Conservation (phyloP, 345 rosid genomes). For the Ceriops decandra region DNA sequence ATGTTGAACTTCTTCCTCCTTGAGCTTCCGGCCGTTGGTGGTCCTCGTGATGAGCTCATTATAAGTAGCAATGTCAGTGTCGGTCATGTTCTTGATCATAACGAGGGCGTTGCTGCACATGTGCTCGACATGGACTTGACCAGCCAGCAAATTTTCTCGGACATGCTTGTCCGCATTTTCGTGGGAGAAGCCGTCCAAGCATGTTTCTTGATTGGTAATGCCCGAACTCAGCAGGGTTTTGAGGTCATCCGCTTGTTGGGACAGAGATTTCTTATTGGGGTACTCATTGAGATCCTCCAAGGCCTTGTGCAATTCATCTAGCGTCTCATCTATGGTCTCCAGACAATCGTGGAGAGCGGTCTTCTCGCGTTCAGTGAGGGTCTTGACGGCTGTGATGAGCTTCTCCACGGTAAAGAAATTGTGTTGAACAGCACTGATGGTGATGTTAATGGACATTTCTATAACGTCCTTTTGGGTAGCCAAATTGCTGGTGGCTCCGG, state of each 20-base stretch:
- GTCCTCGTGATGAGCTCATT: slow-evolving; percentile 20
- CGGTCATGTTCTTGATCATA: slow-evolving; percentile 67
- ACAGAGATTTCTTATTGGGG: slow-evolving; percentile 58
- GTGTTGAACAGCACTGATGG: slow-evolving; percentile 21
- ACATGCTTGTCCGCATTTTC: slow-evolving; percentile 47
- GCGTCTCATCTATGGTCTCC: slow-evolving; percentile 79
- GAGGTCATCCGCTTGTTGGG: slow-evolving; percentile 71
- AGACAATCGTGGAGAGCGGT: slow-evolving; percentile 82
- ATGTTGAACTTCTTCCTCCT: slow-evolving; percentile 17
- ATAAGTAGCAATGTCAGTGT: slow-evolving; percentile 42
- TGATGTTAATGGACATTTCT: slow-evolving; percentile 30
- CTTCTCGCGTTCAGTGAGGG: slow-evolving; percentile 52
- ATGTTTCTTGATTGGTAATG: slow-evolving; percentile 83
- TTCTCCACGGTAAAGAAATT: slow-evolving; percentile 30
- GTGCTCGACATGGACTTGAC: slow-evolving; percentile 44
- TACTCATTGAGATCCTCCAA: slow-evolving; percentile 53
- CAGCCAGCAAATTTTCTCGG: slow-evolving; percentile 33
- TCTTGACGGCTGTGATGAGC: slow-evolving; percentile 11
- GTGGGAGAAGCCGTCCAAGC: slow-evolving; percentile 82
- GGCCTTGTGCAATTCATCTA: slow-evolving; percentile 66
- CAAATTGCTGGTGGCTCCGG: slow-evolving; percentile 26
- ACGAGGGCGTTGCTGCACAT: slow-evolving; percentile 65
- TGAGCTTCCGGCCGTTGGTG: slow-evolving; percentile 37
- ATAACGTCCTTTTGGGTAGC: slow-evolving; percentile 35
- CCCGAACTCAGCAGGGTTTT: slow-evolving; percentile 80